A percentile compares a stretch with the other conserved stretches of the same genome.
Conservation (phyloP, 2,329 filamentous ascomycete species). For the Ascochyta fabae region DNA sequence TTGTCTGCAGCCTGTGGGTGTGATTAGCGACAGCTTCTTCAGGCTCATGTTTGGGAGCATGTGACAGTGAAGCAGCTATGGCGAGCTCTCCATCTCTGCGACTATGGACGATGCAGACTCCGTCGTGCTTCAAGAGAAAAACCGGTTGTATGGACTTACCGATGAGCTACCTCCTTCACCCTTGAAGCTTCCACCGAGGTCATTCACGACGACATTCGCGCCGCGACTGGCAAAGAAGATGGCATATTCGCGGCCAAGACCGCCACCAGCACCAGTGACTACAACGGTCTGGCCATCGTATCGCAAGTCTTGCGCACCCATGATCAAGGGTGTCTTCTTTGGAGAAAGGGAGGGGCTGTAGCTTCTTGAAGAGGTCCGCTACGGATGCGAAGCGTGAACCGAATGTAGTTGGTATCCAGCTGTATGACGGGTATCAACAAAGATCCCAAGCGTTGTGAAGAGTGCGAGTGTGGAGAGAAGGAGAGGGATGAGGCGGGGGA, state of each 20-base stretch:
- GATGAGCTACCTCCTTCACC: slow-evolving; percentile 87
- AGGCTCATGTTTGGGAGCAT: background rate
- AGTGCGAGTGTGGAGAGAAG: background rate
- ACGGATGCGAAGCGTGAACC: slow-evolving; percentile 5
- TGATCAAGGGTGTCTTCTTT: slow-evolving; percentile 20
- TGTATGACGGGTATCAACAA: slow-evolving; percentile 11
- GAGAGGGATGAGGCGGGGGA: background rate
- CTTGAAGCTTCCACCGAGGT: slow-evolving; percentile 90
- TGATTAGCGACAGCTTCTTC: slow-evolving; percentile 18
- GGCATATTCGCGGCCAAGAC: slow-evolving; percentile 81
- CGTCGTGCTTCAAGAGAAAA: no score
- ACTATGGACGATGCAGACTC: background rate
- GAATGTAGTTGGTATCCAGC: slow-evolving; percentile 9
- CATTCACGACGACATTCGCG: slow-evolving; percentile 95
- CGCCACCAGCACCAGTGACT: slow-evolving; percentile 84
- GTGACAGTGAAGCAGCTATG: background rate
- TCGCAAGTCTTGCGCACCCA: slow-evolving; percentile 63
- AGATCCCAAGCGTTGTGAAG: slow-evolving; percentile 4
- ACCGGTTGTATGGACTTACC: slow-evolving; percentile 59
- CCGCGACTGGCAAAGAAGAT: slow-evolving; percentile 91
- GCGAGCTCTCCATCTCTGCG: background rate
- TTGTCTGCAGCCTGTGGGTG: slow-evolving; percentile 74
- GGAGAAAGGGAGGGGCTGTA: background rate
- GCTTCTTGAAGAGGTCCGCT: background rate
- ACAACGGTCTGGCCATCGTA: slow-evolving; percentile 91